A percentile compares a stretch with the other conserved stretches of the same genome.
phyloP scores from a whole-genome alignment of 257 asterid genomes.

The Perilla frutescens region DNA sequence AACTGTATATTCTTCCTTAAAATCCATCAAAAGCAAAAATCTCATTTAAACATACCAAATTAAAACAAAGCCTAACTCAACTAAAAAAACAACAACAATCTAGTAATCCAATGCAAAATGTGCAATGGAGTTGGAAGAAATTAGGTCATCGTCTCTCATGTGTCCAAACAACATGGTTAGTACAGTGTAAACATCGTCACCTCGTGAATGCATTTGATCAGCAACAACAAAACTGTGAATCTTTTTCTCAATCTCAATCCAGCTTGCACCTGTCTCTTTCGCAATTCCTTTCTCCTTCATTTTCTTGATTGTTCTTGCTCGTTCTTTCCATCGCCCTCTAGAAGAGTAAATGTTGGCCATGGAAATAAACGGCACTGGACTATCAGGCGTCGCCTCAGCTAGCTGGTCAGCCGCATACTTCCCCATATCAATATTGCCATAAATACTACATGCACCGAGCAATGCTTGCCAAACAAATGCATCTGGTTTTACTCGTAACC shows the following conservation, averaged over 20 bases:
- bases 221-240: conserved; percentile 72
- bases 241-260: conserved; percentile 74
- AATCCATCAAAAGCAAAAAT: too few relatives aligned
- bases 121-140: neutral
- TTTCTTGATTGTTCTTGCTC: conserved; percentile 63
- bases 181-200: conserved; percentile 42
- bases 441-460: conserved; percentile 76
- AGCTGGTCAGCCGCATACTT: conserved; percentile 73
- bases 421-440: conserved; percentile 64
- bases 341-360: conserved; percentile 84
- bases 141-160: conserved; percentile 50
- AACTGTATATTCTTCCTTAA: too few relatives aligned
- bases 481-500: conserved; percentile 59
- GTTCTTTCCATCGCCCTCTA: conserved; percentile 74
- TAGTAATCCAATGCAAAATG: neutral
- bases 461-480: conserved; percentile 80
- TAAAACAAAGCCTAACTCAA: conserved; percentile 4
- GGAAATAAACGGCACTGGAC: conserved; percentile 60
- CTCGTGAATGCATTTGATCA: conserved; percentile 68
- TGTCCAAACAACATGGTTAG: conserved; percentile 54
- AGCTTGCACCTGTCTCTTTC: conserved; percentile 78
- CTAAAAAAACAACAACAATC: neutral
- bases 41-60: too few relatives aligned
- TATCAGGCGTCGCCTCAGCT: conserved; percentile 55
- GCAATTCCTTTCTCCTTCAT: conserved; percentile 72